Evolutionary conservation across 2,329 filamentous ascomycete species (phyloP).

Genomic region (Talaromyces pinophilus): DNA sequence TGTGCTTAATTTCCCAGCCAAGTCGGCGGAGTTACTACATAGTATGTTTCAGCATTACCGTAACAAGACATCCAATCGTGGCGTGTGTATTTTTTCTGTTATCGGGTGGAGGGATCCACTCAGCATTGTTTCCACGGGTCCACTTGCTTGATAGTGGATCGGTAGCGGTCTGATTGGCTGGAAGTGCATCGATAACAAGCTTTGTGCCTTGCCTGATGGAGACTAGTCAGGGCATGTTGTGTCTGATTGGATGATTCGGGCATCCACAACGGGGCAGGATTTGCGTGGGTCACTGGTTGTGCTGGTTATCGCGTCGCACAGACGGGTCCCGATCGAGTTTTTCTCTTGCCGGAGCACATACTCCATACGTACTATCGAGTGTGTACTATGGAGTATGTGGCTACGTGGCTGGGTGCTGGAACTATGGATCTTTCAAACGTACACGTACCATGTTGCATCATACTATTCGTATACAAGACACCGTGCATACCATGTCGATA

Average conservation of each 20-base stretch:
- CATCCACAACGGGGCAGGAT: not conserved
- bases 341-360: not conserved
- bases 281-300: not conserved
- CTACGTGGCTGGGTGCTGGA: not conserved
- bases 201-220: not conserved
- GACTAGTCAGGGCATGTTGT: constrained; percentile 1
- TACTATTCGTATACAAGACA: not conserved
- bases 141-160: not conserved
- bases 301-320: not conserved
- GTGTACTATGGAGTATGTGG: not conserved
- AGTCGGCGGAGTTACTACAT: not conserved
- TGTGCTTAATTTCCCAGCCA: not conserved
- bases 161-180: not conserved
- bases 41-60: not conserved
- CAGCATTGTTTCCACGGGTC: not conserved
- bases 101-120: not conserved
- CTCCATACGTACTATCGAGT: not conserved
- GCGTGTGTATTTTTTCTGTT: not conserved
- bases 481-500: not conserved
- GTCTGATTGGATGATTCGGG: not conserved
- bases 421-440: not conserved
- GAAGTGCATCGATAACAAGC: not conserved
- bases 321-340: not conserved
- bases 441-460: constrained; percentile 4
- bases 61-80: not conserved